Conservation (phyloP, 768 basidiomycete species). For the Hirschioporus abietinus region DNA sequence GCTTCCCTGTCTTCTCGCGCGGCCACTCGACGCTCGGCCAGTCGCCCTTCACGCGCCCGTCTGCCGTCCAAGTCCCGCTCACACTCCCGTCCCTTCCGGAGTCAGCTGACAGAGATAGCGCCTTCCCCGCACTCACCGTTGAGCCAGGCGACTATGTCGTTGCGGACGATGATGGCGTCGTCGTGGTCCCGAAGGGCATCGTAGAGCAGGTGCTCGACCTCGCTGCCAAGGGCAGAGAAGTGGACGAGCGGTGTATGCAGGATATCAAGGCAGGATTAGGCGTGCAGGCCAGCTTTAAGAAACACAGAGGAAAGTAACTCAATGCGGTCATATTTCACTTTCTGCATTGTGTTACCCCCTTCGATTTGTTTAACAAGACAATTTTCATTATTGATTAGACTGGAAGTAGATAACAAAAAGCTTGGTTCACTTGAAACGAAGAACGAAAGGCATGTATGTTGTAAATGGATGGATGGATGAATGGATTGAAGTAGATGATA, state of each 20-base stretch:
- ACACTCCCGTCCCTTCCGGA: slow-evolving; percentile 32
- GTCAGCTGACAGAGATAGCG: slow-evolving; percentile 25
- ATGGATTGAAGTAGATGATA: neutral
- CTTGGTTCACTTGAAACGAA: neutral
- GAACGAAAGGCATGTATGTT: neutral
- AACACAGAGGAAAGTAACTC: slow-evolving; percentile 52
- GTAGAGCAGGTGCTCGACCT: slow-evolving; percentile 50
- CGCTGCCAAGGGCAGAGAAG: slow-evolving; percentile 51
- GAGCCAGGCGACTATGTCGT: slow-evolving; percentile 77
- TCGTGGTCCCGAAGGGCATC: slow-evolving; percentile 61
- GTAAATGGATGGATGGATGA: neutral
- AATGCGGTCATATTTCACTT: too few species aligned
- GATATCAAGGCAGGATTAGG: slow-evolving; percentile 76
- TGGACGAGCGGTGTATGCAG: slow-evolving; percentile 66
- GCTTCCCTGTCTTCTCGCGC: slow-evolving; percentile 79
- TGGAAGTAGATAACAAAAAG: neutral
- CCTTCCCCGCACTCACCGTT: slow-evolving; percentile 52
- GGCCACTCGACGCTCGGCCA: slow-evolving; percentile 84
- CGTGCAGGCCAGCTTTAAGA: slow-evolving; percentile 71
- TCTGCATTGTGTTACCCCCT: too few species aligned
- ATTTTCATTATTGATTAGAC: neutral
- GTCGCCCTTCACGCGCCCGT: slow-evolving; percentile 76
- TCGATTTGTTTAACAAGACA: neutral
- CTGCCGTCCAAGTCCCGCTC: slow-evolving; percentile 66
- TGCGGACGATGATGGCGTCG: slow-evolving; percentile 88